A percentile compares a stretch with the other conserved stretches of the same genome.
phyloP scores from a whole-genome alignment of 495 filamentous ascomycete species.

The Hypoxylon lienhwacheense region DNA sequence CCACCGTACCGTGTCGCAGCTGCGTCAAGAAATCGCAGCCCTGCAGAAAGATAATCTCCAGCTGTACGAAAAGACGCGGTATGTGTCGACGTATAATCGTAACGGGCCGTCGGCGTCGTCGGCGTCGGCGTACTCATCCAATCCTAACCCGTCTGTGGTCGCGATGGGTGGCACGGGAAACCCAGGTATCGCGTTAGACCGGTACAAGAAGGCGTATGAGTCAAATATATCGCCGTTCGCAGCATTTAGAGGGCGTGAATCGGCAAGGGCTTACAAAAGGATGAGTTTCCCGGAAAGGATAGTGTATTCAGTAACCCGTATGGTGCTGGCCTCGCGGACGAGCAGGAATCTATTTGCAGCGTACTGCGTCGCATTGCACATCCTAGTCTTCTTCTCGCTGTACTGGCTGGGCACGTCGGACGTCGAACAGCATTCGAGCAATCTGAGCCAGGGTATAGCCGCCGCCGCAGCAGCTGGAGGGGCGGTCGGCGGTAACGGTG shows the following conservation, averaged over 20 bases:
- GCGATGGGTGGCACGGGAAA: conserved; percentile 52
- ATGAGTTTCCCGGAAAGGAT: conserved; percentile 90
- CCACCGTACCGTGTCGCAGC: conserved; percentile 77
- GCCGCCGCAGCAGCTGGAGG: conserved; percentile 38
- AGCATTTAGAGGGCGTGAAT: conserved; percentile 89
- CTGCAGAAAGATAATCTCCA: conserved; percentile 95
- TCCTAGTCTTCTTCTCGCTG: conserved; percentile 81
- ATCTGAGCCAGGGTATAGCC: conserved; percentile 39
- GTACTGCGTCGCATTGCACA: conserved; percentile 86
- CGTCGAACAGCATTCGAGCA: conserved; percentile 42
- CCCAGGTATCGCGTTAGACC: conserved; percentile 71
- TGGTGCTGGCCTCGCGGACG: conserved; percentile 85
- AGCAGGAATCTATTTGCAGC: conserved; percentile 94
- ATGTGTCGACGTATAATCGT: conserved; percentile 88
- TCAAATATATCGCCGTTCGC: conserved; percentile 94
- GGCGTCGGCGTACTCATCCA: conserved; percentile 68
- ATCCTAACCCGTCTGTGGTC: conserved; percentile 72
- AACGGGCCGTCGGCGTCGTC: conserved; percentile 62
- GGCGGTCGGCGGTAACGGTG: conserved; percentile 25
- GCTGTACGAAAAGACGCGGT: conserved; percentile 97
- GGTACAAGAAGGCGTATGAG: conserved; percentile 93
- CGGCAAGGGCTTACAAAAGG: conserved; percentile 86
- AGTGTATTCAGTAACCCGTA: conserved; percentile 86
- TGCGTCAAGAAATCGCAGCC: conserved; percentile 87
- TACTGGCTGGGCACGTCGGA: conserved; percentile 73